phyloP scores from a whole-genome alignment of 257 asterid species.

The Verbena officinalis region DNA sequence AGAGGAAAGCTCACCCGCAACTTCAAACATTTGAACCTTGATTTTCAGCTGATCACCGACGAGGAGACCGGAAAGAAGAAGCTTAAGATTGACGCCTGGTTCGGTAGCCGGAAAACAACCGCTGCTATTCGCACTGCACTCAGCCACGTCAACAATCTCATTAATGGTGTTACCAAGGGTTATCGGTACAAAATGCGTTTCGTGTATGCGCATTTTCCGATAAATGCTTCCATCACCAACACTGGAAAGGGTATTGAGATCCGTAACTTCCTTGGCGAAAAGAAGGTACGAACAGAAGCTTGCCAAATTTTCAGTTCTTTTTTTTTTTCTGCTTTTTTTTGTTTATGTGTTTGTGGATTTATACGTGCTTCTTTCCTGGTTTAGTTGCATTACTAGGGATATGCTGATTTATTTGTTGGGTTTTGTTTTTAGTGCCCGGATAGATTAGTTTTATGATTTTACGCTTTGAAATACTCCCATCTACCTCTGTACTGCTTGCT shows the following conservation, averaged over 20 bases:
- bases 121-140: constrained; percentile 71
- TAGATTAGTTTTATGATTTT: neutral
- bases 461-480: too few relatives aligned
- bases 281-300: constrained; percentile 56
- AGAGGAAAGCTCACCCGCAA: constrained; percentile 46
- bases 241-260: constrained; percentile 65
- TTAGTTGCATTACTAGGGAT: too few relatives aligned
- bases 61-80: constrained; percentile 45
- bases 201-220: constrained; percentile 84
- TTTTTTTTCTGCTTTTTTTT: too few relatives aligned
- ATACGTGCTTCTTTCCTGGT: too few relatives aligned
- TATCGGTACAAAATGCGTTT: constrained; percentile 85
- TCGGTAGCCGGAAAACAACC: constrained; percentile 65
- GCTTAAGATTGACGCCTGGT: constrained; percentile 59
- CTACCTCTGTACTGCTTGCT: neutral
- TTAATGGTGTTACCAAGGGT: constrained; percentile 63
- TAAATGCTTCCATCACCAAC: constrained; percentile 64
- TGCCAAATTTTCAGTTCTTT: too few relatives aligned
- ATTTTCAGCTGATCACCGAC: constrained; percentile 54
- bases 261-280: constrained; percentile 85
- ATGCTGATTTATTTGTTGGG: neutral
- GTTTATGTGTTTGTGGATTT: neutral
- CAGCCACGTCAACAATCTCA: constrained; percentile 53
- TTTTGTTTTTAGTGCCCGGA: neutral
- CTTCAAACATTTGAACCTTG: constrained; percentile 55